Evolutionary conservation across 768 basidiomycete species (phyloP), one percentile per base, ranked within the genome.

Genomic region (Multifurca ochricompacta): DNA sequence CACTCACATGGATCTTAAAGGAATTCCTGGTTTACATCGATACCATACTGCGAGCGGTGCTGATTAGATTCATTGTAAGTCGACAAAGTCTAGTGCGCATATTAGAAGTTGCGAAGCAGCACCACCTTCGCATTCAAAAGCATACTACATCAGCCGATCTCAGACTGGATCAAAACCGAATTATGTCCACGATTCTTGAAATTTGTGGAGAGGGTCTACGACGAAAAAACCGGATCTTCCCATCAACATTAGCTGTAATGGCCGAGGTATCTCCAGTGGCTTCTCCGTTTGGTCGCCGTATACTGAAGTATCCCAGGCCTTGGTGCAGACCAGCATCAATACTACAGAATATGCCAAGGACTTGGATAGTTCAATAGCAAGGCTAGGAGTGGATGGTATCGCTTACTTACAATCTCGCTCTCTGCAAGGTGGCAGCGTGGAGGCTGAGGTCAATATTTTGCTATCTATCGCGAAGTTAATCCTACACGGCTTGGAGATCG

Each of bases 11-110:
- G 56, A 10, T 13, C 43, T 31, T 37, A 18, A 14, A 85, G 86
- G 83, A 84, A 35, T 64, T 90, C 43, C 63, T 87, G 10, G 60
- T 70, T 2, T 78, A 76, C 59, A 62, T 76, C n/a, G 85, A 87
- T 56, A 79, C 75, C 3, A 70, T 81, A n/a, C 67, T 89, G 19
- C 74, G 85, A 42, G 73, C 75, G 2, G 67, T 73, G 13, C 62
- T 85, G 46, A 71, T 71, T 34, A 75, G 83, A 49, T 74, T 80
- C 53, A 56, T 66, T 39, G 72, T 85, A n/a, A 69, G 69, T 8
- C 64, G 68, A 4, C 58, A 64, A 23, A 72, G 71, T 47, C 64
- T 87, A 21, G 70, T 69, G 7, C 72, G 71, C 4, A 67, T 85
- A 1, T 67, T 85, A 62, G 59, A 75, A 31, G 77, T 77, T 23